Base-by-base conservation (phyloP, 2,329 filamentous ascomycete genomes). In the Penicillium hordei region DNA sequence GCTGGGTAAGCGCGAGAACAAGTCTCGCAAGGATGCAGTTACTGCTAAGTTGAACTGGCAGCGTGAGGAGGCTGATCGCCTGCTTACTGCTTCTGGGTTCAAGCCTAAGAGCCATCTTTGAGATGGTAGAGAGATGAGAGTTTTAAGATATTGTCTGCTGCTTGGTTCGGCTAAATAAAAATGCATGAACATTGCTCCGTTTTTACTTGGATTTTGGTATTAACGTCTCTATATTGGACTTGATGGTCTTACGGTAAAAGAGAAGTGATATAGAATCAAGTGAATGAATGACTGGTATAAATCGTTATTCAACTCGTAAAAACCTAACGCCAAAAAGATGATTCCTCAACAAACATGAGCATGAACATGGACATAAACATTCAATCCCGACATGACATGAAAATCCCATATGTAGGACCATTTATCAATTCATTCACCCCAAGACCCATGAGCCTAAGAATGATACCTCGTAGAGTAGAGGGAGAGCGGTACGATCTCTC, bases 1-100 rank as follows among this genome's bases (percentile, higher is more conserved):
- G 78, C 69, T 82, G 76, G 76, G 86, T 72, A 64, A 78, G 79
- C 66, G 85, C 80, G 65, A 85, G 81, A 79, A 83, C 75, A 70
- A 79, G 74, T 58, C 80, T 74, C 66, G 80, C 65, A 74, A 77
- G 72, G 72, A 79, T 70, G 64, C 75, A 61, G 60, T 76, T 50
- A 54, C 71, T 66, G 62, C 76, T 65, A 68, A 79, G 77, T 63
- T 79, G 64, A 66, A 74, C 36, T 76, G 74, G 74, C 78, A 79
- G 68, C 71, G 64, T 29, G 65, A 70, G 33, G 72, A 76, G 65
- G 68, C 70, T 5, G 70, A 76, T 62, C 68, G 70, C 31, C 58
- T 79, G 63, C 60, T 79, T 61, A 63, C 58, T 60, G 70, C 71
- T 25, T 68, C 69, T 59, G 75, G 76, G 17, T 72, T 75, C 42